Evolutionary conservation across 768 basidiomycete species (phyloP).

Genomic region (Boletales sp.): DNA sequence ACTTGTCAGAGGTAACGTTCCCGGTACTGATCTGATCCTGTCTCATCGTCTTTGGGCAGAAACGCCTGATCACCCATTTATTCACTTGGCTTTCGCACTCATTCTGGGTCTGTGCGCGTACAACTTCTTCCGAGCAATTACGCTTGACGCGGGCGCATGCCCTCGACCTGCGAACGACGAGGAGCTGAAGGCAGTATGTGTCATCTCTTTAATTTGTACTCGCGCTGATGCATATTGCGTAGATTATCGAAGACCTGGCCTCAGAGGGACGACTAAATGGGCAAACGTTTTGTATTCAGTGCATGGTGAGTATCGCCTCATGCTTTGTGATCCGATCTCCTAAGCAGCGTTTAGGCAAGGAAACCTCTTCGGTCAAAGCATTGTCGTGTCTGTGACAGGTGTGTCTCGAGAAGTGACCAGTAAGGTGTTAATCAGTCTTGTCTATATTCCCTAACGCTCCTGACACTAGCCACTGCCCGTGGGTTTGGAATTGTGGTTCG

Average conservation of each 20-base stretch:
- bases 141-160: constrained; percentile 85
- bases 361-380: constrained; percentile 95
- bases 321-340: not conserved
- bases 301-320: constrained; percentile 60
- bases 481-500: constrained; percentile 98
- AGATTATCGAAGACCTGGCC: constrained; percentile 91
- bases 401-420: constrained; percentile 92
- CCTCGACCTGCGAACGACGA: constrained; percentile 78
- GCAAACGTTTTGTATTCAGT: constrained; percentile 93
- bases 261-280: constrained; percentile 88
- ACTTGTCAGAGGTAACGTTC: constrained; percentile 61
- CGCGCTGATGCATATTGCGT: not conserved
- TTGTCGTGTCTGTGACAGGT: constrained; percentile 88
- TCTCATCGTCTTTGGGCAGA: constrained; percentile 39
- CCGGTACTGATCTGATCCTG: not conserved
- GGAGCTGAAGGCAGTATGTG: constrained; percentile 80
- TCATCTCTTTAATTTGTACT: not conserved
- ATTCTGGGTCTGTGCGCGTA: constrained; percentile 69
- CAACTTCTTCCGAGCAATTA: constrained; percentile 89
- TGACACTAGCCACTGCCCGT: constrained; percentile 82
- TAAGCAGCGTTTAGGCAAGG: constrained; percentile 48
- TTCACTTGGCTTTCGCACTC: constrained; percentile 75
- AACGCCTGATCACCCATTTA: constrained; percentile 69
- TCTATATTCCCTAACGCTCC: constrained; percentile 1
- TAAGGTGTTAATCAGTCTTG: constrained; percentile 37